phyloP scores from a whole-genome alignment of 441 rosid species.

The Cnidoscolus chayamansa region DNA sequence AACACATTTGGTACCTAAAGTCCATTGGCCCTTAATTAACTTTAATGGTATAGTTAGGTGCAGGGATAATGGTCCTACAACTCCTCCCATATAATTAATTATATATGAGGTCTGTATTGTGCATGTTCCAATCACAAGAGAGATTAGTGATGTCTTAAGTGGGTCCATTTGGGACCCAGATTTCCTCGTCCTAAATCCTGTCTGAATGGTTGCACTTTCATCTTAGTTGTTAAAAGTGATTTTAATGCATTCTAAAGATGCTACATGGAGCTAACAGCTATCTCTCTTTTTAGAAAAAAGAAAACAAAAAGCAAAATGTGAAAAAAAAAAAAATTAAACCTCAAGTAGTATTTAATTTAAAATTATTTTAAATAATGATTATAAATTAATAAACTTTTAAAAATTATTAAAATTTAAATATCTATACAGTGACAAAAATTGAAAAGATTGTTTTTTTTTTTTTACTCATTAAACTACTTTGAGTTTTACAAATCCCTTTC shows the following conservation, averaged over 20 bases:
- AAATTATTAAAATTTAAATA: no score
- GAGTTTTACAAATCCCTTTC: not conserved
- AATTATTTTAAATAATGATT: no score
- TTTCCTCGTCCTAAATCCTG: constrained; percentile 4
- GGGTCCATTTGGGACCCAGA: constrained; percentile 13
- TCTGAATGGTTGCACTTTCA: constrained; percentile 6
- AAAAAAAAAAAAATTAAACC: no score
- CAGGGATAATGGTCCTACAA: not conserved
- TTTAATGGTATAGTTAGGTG: not conserved
- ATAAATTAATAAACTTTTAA: no score
- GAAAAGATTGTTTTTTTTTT: no score
- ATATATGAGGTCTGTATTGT: not conserved
- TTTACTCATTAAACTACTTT: no score
- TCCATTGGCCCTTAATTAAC: constrained; percentile 11
- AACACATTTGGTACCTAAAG: no score
- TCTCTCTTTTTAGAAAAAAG: not conserved
- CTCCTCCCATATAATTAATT: constrained; percentile 8
- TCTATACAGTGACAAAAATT: no score
- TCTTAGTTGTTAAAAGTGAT: constrained; percentile 15
- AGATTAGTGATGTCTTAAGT: constrained; percentile 11
- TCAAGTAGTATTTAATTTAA: no score
- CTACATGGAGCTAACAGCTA: constrained; percentile 9
- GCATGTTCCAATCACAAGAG: constrained; percentile 18
- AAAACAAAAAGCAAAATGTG: not conserved
- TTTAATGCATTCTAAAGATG: constrained; percentile 19